Evolutionary conservation across 2,329 filamentous ascomycete species (phyloP).

Genomic region (Ascochyta koolunga): DNA sequence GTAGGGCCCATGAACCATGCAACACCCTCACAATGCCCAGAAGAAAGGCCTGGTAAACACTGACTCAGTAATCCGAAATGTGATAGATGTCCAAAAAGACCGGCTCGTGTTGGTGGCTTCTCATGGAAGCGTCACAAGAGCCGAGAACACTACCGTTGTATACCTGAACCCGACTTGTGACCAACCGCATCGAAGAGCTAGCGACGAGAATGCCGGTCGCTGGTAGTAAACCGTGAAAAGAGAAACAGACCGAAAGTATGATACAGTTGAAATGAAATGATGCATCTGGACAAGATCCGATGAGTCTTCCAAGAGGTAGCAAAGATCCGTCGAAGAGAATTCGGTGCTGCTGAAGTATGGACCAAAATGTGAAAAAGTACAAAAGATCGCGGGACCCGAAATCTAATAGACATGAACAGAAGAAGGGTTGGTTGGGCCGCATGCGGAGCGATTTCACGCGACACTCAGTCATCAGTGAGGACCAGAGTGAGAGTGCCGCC

Average conservation of each 20-base stretch:
- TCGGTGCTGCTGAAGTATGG: conserved; percentile 30
- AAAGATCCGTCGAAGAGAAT: conserved; percentile 23
- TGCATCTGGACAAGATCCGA: conserved; percentile 1
- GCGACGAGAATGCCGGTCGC: neutral
- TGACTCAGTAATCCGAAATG: conserved; percentile 9
- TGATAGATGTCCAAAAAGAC: neutral
- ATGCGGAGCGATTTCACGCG: neutral
- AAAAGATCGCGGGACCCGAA: conserved; percentile 6
- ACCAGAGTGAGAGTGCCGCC: conserved; percentile 36
- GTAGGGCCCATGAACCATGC: neutral
- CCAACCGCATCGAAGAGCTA: neutral
- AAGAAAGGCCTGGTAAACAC: neutral
- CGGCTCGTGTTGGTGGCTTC: neutral
- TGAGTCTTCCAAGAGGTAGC: conserved; percentile 19
- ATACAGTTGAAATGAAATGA: neutral
- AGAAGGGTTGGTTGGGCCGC: neutral
- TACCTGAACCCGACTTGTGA: neutral
- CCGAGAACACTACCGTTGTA: neutral
- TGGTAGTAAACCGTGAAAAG: neutral
- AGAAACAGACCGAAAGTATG: neutral
- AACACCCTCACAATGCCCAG: neutral
- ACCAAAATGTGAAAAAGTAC: conserved; percentile 20
- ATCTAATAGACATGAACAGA: conserved; percentile 9
- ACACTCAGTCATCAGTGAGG: conserved; percentile 33
- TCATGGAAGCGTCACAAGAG: too few species aligned